phyloP scores from a whole-genome alignment of 495 filamentous ascomycete species.

The Neurospora sp. region DNA sequence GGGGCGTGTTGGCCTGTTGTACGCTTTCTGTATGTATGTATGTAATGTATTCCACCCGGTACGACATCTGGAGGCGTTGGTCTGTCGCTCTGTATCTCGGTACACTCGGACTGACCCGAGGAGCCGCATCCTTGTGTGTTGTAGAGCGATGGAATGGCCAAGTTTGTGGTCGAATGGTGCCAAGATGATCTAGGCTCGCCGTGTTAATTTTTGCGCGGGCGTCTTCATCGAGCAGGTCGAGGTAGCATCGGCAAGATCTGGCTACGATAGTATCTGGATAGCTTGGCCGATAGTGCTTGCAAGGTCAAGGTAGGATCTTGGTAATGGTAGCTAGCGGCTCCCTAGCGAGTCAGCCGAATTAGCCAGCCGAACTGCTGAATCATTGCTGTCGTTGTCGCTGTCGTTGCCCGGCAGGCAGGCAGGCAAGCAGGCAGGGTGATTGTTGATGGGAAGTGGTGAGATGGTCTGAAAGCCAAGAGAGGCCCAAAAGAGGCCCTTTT shows the following conservation, averaged over 20 bases:
- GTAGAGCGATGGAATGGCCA: neutral
- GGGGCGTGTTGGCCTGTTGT: neutral
- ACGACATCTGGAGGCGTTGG: neutral
- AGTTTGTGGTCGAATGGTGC: neutral
- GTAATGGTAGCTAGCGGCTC: neutral
- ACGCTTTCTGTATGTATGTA: neutral
- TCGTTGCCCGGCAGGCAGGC: neutral
- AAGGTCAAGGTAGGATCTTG: neutral
- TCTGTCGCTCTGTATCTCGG: neutral
- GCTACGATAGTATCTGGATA: neutral
- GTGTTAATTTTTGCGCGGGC: neutral
- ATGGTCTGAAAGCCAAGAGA: neutral
- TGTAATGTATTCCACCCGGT: neutral
- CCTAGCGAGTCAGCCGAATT: neutral
- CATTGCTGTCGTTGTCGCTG: neutral
- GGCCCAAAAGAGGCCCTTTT: neutral
- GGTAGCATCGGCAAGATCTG: neutral
- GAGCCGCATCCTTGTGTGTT: neutral
- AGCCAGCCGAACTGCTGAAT: neutral
- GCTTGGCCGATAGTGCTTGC: neutral
- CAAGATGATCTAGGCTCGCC: neutral
- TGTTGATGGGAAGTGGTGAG: neutral
- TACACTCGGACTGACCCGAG: neutral
- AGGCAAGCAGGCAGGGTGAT: neutral
- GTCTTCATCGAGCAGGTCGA: neutral